phyloP scores from a whole-genome alignment of 2,329 filamentous ascomycete genomes.

The Trichoderma sp. region DNA sequence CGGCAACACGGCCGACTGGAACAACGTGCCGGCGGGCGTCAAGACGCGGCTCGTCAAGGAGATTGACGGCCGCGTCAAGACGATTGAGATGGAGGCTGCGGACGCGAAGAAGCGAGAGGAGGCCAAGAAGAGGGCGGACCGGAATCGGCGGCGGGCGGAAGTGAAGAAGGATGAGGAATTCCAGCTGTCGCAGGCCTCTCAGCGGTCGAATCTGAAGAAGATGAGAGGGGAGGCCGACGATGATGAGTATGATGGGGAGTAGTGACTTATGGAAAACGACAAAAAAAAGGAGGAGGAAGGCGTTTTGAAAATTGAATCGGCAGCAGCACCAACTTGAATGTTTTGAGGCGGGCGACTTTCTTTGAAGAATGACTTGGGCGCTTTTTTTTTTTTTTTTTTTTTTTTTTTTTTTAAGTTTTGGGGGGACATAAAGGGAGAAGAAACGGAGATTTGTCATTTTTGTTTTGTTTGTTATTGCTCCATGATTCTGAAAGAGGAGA shows the following conservation, averaged over 20 bases:
- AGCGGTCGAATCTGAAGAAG: not conserved
- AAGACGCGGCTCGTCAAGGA: constrained; percentile 31
- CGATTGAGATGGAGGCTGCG: constrained; percentile 26
- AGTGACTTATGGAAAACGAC: not conserved
- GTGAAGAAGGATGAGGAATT: constrained; percentile 2
- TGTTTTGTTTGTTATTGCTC: not conserved
- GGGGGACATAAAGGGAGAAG: not conserved
- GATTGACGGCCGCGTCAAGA: constrained; percentile 28
- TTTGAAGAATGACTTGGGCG: not conserved
- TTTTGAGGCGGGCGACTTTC: not conserved
- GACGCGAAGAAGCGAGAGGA: constrained; percentile 30
- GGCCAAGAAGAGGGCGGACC: constrained; percentile 29
- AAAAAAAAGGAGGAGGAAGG: not conserved
- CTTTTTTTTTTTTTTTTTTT: not conserved
- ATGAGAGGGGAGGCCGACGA: not conserved
- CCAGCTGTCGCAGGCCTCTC: not conserved
- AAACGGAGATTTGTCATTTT: not conserved
- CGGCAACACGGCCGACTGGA: constrained; percentile 30
- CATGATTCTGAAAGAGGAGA: not conserved
- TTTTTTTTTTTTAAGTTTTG: not conserved
- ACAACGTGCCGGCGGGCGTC: constrained; percentile 24
- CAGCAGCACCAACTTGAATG: not conserved
- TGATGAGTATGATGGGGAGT: not conserved
- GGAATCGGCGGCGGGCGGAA: constrained; percentile 20
- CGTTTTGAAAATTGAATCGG: not conserved